Conservation (phyloP, 768 basidiomycete species). For the Mrakia hoshinonis region DNA sequence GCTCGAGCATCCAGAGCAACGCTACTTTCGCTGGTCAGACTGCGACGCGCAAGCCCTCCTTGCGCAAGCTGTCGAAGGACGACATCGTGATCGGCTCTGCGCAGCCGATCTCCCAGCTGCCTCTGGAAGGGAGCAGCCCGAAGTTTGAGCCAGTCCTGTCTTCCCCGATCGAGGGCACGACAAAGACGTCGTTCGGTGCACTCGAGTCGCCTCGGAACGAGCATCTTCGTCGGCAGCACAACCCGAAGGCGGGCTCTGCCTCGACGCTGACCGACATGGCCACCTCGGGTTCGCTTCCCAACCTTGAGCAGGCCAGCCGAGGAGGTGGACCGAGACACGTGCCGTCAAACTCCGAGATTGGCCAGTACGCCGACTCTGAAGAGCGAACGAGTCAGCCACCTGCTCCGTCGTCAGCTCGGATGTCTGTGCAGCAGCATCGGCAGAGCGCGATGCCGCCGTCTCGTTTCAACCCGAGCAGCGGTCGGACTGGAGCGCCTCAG, state of each 20-base stretch:
- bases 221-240: neutral
- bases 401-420: neutral
- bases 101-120: slow-evolving; percentile 52
- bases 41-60: neutral
- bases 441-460: slow-evolving; percentile 2
- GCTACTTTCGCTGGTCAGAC: slow-evolving; percentile 38
- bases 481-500: no score
- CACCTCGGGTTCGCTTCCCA: slow-evolving; percentile 25
- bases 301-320: slow-evolving; percentile 10
- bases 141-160: slow-evolving; percentile 46
- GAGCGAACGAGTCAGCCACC: neutral
- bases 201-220: slow-evolving; percentile 2
- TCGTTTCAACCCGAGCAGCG: neutral
- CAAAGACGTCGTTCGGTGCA: neutral
- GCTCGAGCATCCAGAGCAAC: slow-evolving; percentile 37
- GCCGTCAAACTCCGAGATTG: neutral
- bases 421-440: neutral
- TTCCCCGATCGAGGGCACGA: neutral
- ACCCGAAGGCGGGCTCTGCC: neutral
- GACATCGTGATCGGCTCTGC: slow-evolving; percentile 52
- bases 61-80: slow-evolving; percentile 44
- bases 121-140: slow-evolving; percentile 51
- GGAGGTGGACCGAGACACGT: neutral
- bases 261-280: slow-evolving; percentile 10
- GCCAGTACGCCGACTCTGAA: slow-evolving; percentile 9